phyloP scores from a whole-genome alignment of 306 rosid genomes.

The Medicago ruthenica region DNA sequence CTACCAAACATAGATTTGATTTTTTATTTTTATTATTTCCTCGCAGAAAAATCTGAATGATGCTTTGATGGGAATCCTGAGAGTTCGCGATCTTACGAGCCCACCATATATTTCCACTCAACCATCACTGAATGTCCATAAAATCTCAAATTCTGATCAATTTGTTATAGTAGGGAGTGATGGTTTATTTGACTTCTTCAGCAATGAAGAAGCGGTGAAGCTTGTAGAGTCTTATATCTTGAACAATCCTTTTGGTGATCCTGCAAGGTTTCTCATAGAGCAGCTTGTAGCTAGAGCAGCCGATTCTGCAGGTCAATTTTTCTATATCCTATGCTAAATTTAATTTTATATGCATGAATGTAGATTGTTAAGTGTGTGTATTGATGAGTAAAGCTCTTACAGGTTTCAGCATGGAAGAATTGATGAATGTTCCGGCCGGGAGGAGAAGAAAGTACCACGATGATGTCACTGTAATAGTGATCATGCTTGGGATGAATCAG shows the following conservation, averaged over 20 bases:
- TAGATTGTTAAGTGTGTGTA: not conserved
- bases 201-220: slow-evolving; percentile 81
- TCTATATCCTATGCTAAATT: slow-evolving; percentile 31
- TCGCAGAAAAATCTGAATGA: slow-evolving; percentile 88
- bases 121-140: slow-evolving; percentile 78
- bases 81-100: slow-evolving; percentile 81
- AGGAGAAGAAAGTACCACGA: slow-evolving; percentile 97
- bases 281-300: slow-evolving; percentile 86
- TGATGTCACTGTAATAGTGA: slow-evolving; percentile 89
- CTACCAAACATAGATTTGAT: too few relatives aligned
- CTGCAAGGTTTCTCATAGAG: slow-evolving; percentile 90
- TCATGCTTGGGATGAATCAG: slow-evolving; percentile 84
- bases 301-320: slow-evolving; percentile 68
- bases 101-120: slow-evolving; percentile 91
- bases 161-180: slow-evolving; percentile 90
- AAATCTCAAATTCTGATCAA: slow-evolving; percentile 71
- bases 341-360: not conserved
- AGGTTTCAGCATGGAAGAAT: slow-evolving; percentile 93
- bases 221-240: slow-evolving; percentile 77
- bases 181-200: slow-evolving; percentile 96
- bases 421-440: slow-evolving; percentile 88
- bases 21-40: not conserved
- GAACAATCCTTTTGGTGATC: slow-evolving; percentile 82
- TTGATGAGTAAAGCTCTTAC: slow-evolving; percentile 27
- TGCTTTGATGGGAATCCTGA: slow-evolving; percentile 98